Conservation (phyloP, 1,284 basidiomycete genomes). For the Ganoderma multipileum region DNA sequence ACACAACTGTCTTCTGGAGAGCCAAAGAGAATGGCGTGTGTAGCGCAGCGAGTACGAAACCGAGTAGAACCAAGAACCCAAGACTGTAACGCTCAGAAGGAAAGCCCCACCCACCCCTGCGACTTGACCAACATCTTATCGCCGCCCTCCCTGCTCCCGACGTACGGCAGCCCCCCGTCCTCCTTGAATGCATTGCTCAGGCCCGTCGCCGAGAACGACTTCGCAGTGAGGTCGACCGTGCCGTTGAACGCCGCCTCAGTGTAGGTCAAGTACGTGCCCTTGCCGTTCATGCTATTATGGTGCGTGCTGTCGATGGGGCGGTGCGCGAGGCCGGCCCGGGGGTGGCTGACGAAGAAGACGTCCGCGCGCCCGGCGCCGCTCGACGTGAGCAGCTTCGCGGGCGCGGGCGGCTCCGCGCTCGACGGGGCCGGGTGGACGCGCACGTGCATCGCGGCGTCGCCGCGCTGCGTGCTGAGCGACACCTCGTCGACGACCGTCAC, state of each 20-base stretch:
- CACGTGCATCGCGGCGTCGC: slow-evolving; percentile 57
- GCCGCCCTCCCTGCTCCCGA: slow-evolving; percentile 51
- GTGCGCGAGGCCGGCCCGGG: slow-evolving; percentile 46
- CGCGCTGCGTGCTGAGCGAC: slow-evolving; percentile 54
- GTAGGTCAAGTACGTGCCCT: slow-evolving; percentile 60
- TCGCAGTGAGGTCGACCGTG: slow-evolving; percentile 51
- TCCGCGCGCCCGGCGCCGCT: slow-evolving; percentile 58
- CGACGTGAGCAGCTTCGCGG: slow-evolving; percentile 50
- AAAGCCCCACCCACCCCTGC: slow-evolving; percentile 58
- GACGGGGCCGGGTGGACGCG: slow-evolving; percentile 49
- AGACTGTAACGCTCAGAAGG: slow-evolving; percentile 47
- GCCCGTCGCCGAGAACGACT: slow-evolving; percentile 49
- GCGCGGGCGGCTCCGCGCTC: slow-evolving; percentile 38
- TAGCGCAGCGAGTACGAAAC: not conserved
- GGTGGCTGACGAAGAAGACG: slow-evolving; percentile 51
- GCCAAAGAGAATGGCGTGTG: not conserved
- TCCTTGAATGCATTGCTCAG: slow-evolving; percentile 38
- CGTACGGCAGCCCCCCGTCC: slow-evolving; percentile 51
- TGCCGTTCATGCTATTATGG: slow-evolving; percentile 52
- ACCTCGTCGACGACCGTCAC: slow-evolving; percentile 51
- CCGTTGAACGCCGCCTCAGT: slow-evolving; percentile 57
- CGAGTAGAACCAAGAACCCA: not conserved
- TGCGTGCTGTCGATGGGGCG: slow-evolving; percentile 57
- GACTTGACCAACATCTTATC: slow-evolving; percentile 53
- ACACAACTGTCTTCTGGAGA: not conserved